Percentiles rank a stretch among this genome's conserved stretches.
These are phyloP conservation scores for Mrakia hoshinonis DNA, from an alignment of 768 basidiomycete genomes.

Conservation along the genomic window DNA sequence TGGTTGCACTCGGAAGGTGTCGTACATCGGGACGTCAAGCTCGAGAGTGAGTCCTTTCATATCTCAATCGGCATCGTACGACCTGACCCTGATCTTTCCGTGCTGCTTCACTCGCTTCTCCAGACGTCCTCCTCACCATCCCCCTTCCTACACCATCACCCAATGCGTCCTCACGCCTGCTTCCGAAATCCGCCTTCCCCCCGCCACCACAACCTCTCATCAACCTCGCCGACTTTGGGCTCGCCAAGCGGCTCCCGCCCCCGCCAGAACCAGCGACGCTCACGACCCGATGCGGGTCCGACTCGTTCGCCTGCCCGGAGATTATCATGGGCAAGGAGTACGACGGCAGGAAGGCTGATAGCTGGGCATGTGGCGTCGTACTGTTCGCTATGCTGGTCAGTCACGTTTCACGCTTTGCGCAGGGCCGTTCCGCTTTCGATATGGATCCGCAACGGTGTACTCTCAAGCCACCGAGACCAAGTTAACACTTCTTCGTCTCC, in stretches of 20 bases:
- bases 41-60: constrained; percentile 46
- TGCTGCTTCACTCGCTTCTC: neutral
- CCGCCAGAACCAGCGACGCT: constrained; percentile 46
- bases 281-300: constrained; percentile 73
- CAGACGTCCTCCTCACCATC: constrained; percentile 70
- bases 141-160: constrained; percentile 40
- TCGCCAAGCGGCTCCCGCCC: constrained; percentile 58
- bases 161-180: constrained; percentile 38
- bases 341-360: constrained; percentile 75
- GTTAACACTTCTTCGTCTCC: neutral
- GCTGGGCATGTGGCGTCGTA: constrained; percentile 85
- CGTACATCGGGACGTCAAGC: constrained; percentile 85
- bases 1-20: constrained; percentile 82
- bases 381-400: constrained; percentile 58
- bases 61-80: neutral
- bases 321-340: constrained; percentile 59
- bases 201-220: constrained; percentile 52
- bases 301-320: constrained; percentile 78
- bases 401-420: neutral
- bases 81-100: neutral
- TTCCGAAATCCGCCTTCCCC: constrained; percentile 34
- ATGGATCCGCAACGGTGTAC: too few species aligned
- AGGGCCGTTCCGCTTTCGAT: too few species aligned
- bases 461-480: neutral
- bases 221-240: constrained; percentile 80